phyloP scores from a whole-genome alignment of 805 yeast genomes.

The Blastobotrys robertii region DNA sequence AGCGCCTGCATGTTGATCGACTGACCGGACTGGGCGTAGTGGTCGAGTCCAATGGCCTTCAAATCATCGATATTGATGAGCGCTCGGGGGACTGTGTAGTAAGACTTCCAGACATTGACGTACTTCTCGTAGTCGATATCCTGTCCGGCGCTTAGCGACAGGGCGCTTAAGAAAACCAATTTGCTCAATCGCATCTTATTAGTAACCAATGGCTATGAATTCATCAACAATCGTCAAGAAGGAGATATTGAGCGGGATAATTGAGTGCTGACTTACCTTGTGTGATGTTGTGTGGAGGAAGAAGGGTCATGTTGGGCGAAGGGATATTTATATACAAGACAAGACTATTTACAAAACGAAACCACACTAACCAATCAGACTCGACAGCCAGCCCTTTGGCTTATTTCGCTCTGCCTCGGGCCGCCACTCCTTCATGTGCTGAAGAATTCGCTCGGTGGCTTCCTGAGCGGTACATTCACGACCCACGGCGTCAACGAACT shows the following conservation, averaged over 20 bases:
- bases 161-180: not conserved
- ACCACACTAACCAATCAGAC: constrained; percentile 3
- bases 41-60: constrained; percentile 5
- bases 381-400: constrained; percentile 27
- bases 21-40: constrained; percentile 3
- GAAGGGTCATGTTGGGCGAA: not conserved
- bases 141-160: not conserved
- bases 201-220: no score
- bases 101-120: constrained; percentile 7
- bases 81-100: constrained; percentile 8
- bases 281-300: no score
- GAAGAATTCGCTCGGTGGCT: constrained; percentile 67
- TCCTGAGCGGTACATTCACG: constrained; percentile 74
- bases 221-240: not conserved
- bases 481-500: constrained; percentile 89
- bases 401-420: constrained; percentile 63
- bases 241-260: not conserved
- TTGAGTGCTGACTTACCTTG: no score
- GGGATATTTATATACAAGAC: not conserved
- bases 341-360: constrained; percentile 7
- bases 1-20: constrained; percentile 3
- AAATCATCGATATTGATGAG: constrained; percentile 10
- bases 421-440: constrained; percentile 64
- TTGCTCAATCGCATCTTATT: not conserved
- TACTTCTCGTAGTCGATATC: constrained; percentile 3